Evolutionary conservation across 257 asterid species (phyloP).

Genomic region (Penstemon eatonii): DNA sequence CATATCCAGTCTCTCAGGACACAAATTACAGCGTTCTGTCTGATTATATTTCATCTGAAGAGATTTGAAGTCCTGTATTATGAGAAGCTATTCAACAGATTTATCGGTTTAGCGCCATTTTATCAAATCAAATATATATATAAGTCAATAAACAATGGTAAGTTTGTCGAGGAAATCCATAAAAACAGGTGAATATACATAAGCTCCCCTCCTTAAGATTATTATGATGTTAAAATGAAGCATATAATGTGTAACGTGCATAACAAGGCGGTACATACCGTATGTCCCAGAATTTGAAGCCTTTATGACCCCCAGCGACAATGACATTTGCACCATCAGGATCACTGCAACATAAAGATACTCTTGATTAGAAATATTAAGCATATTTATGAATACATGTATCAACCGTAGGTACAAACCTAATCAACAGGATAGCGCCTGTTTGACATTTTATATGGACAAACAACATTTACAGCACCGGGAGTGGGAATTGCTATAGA

Average conservation of each 20-base stretch:
- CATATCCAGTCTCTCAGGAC: background rate
- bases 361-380: slow-evolving; percentile 21
- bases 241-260: slow-evolving; percentile 7
- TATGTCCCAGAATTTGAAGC: slow-evolving; percentile 88
- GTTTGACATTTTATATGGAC: slow-evolving; percentile 10
- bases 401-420: slow-evolving; percentile 12
- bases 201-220: slow-evolving; percentile 6
- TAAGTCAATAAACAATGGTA: slow-evolving; percentile 3
- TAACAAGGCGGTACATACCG: slow-evolving; percentile 49
- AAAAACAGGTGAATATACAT: background rate
- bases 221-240: slow-evolving; percentile 1
- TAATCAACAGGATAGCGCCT: background rate
- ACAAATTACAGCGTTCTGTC: background rate
- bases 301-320: slow-evolving; percentile 67
- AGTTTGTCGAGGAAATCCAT: background rate
- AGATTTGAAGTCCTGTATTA: background rate
- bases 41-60: background rate
- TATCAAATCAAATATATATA: slow-evolving; percentile 8
- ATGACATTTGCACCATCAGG: slow-evolving; percentile 60
- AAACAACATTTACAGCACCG: background rate
- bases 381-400: slow-evolving; percentile 12
- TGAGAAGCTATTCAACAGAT: background rate
- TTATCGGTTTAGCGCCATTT: background rate
- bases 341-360: slow-evolving; percentile 49
- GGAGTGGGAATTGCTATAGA: background rate